Evolutionary conservation across 2,329 filamentous ascomycete genomes (phyloP).

Genomic region (Penicillium sp.): DNA sequence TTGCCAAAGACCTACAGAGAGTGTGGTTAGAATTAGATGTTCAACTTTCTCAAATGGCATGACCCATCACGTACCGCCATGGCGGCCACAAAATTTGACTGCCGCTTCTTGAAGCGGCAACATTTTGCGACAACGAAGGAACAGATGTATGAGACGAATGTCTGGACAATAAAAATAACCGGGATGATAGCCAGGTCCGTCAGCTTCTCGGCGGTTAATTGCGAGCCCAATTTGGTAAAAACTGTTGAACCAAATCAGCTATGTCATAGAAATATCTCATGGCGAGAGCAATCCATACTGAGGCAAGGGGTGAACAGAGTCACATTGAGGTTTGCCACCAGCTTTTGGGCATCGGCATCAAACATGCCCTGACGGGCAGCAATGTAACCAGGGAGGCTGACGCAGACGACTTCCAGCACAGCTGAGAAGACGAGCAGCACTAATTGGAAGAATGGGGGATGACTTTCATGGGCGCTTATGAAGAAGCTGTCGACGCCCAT

Average conservation of each 20-base stretch:
- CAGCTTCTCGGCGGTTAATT: conserved; percentile 87
- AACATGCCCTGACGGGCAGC: conserved; percentile 88
- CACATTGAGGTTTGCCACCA: conserved; percentile 93
- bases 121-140: conserved; percentile 67
- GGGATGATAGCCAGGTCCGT: conserved; percentile 89
- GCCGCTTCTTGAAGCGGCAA: conserved; percentile 79
- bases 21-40: neutral
- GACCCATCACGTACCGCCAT: conserved; percentile 66
- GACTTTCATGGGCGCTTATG: conserved; percentile 35
- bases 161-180: conserved; percentile 88
- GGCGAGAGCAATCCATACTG: conserved; percentile 56
- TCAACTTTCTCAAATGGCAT: neutral
- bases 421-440: conserved; percentile 88
- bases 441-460: conserved; percentile 58
- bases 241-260: conserved; percentile 52
- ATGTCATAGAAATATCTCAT: neutral
- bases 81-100: conserved; percentile 89
- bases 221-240: conserved; percentile 93
- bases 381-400: conserved; percentile 90
- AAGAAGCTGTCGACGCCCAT: conserved; percentile 21
- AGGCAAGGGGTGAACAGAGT: conserved; percentile 95
- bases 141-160: conserved; percentile 77
- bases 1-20: conserved; percentile 76
- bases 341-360: conserved; percentile 92
- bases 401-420: conserved; percentile 90